phyloP scores from a whole-genome alignment of 441 rosid species.

The Populus hybrid region DNA sequence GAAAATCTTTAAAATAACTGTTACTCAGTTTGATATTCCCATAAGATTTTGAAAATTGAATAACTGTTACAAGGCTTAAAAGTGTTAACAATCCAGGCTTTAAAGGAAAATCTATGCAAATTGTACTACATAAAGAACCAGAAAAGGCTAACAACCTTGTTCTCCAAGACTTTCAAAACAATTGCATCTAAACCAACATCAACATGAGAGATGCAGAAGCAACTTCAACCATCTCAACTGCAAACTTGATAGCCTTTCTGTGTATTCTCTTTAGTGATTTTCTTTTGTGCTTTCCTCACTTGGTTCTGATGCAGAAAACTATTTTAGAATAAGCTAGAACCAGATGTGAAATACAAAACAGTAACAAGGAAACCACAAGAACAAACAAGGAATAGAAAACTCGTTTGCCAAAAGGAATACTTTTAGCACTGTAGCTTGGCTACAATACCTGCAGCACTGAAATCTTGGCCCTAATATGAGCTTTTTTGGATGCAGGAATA shows the following conservation, averaged over 20 bases:
- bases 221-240: slow-evolving; percentile 62
- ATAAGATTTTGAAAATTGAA: no score
- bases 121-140: not conserved
- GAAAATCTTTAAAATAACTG: not conserved
- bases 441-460: slow-evolving; percentile 63
- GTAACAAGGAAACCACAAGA: not conserved
- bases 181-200: slow-evolving; percentile 93
- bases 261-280: slow-evolving; percentile 78
- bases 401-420: not conserved
- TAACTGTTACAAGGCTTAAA: not conserved
- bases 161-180: slow-evolving; percentile 68
- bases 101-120: not conserved
- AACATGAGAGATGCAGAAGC: slow-evolving; percentile 71
- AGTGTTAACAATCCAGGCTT: not conserved
- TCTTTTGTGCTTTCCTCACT: slow-evolving; percentile 78
- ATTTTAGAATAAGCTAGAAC: not conserved
- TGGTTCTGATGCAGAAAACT: slow-evolving; percentile 40
- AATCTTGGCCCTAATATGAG: slow-evolving; percentile 78
- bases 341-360: not conserved
- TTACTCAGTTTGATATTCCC: not conserved
- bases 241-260: slow-evolving; percentile 65
- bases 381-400: not conserved
- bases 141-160: slow-evolving; percentile 43
- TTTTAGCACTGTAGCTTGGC: not conserved
- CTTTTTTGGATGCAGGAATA: slow-evolving; percentile 89